phyloP scores from a whole-genome alignment of 805 yeast species.

The Pichia phayaonensis region DNA sequence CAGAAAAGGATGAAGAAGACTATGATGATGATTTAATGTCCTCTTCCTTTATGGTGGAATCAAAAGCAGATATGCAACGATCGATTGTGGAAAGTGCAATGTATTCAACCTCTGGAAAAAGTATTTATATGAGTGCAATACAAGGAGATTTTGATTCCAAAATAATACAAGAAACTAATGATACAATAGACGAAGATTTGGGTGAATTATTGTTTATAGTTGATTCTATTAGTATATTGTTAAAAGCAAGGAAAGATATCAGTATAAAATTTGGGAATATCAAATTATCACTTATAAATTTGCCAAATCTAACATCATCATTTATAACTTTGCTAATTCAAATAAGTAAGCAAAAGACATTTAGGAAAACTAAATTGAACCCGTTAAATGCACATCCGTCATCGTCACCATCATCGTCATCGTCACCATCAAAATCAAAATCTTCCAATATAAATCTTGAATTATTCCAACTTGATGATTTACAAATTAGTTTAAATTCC shows the following conservation, averaged over 20 bases:
- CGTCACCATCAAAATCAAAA: constrained; percentile 5
- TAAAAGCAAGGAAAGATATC: constrained; percentile 23
- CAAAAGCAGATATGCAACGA: constrained; percentile 24
- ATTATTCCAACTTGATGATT: constrained; percentile 30
- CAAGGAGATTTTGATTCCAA: constrained; percentile 40
- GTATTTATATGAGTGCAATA: constrained; percentile 69
- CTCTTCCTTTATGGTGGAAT: constrained; percentile 26
- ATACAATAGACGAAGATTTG: neutral
- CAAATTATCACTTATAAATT: constrained; percentile 37
- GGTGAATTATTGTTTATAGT: constrained; percentile 2
- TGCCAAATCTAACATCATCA: constrained; percentile 32
- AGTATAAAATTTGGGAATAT: constrained; percentile 33
- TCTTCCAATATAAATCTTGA: constrained; percentile 25
- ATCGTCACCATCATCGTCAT: neutral
- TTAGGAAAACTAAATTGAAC: neutral
- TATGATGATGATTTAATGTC: constrained; percentile 33
- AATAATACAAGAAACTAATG: constrained; percentile 2
- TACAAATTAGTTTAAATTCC: constrained; percentile 40
- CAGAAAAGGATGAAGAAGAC: constrained; percentile 12
- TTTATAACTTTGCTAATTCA: constrained; percentile 33
- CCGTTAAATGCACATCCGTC: constrained; percentile 1
- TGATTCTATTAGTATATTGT: neutral
- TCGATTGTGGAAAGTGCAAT: constrained; percentile 47
- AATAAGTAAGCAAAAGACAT: constrained; percentile 14
- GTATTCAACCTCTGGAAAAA: constrained; percentile 60